phyloP scores from a whole-genome alignment of 1,284 basidiomycete genomes.

The Trametes polyzona region DNA sequence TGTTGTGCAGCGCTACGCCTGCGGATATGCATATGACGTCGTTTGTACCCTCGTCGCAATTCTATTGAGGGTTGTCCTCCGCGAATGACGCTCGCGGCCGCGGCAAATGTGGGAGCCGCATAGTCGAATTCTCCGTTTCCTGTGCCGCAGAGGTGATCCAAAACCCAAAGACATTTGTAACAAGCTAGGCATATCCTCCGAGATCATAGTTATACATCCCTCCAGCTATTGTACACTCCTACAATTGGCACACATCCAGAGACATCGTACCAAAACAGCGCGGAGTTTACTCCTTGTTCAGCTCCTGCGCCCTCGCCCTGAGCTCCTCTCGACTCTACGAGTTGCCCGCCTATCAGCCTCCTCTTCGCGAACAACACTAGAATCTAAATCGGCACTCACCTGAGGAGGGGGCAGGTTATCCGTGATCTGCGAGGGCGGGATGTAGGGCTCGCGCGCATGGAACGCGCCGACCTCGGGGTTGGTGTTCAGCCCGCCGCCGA shows the following conservation, averaged over 20 bases:
- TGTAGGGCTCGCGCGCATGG: slow-evolving; percentile 47
- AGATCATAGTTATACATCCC: too few relatives aligned
- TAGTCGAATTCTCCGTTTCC: too few relatives aligned
- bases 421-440: slow-evolving; percentile 37
- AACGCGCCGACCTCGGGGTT: slow-evolving; percentile 40
- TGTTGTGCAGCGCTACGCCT: too few relatives aligned
- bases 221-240: not conserved
- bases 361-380: not conserved
- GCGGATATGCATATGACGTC: too few relatives aligned
- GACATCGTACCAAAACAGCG: not conserved
- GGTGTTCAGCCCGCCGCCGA: slow-evolving; percentile 43
- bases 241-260: not conserved
- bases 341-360: not conserved
- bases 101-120: too few relatives aligned
- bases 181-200: too few relatives aligned
- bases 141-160: too few relatives aligned
- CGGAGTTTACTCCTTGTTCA: slow-evolving; percentile 28
- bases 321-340: slow-evolving; percentile 38
- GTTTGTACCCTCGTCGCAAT: too few relatives aligned
- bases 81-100: too few relatives aligned
- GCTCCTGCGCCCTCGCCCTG: slow-evolving; percentile 33
- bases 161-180: too few relatives aligned
- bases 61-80: too few relatives aligned
- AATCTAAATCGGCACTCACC: slow-evolving; percentile 27
- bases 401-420: slow-evolving; percentile 32